Evolutionary conservation across 176 grass and related monocot genomes (phyloP).

Genomic region (Oryza longistaminata): DNA sequence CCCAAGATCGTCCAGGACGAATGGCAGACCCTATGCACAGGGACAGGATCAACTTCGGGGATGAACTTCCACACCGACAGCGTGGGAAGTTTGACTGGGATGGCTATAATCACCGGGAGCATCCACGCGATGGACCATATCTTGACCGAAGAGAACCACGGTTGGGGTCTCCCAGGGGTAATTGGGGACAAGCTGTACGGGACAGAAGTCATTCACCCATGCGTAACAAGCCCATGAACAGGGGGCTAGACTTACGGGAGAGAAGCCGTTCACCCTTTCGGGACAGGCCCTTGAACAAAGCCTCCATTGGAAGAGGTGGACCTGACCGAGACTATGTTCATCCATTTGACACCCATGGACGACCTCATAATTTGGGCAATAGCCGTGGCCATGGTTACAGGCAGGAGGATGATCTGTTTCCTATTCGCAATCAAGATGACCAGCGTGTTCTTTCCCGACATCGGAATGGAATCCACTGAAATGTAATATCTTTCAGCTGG

Average conservation of each 20-base stretch:
- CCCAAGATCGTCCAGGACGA: background rate
- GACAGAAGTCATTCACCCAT: background rate
- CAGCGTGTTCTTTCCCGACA: background rate
- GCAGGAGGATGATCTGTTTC: background rate
- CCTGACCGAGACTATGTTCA: background rate
- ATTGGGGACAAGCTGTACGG: background rate
- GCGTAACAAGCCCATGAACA: background rate
- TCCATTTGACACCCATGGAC: background rate
- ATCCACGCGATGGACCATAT: background rate
- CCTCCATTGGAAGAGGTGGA: background rate
- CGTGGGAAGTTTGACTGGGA: background rate
- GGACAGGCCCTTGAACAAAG: background rate
- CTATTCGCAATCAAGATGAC: background rate
- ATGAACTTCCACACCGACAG: background rate
- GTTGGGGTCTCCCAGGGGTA: background rate
- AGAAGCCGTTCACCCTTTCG: background rate
- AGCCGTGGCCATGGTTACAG: background rate
- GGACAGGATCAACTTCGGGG: background rate
- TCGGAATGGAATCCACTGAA: background rate
- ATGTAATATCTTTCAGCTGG: background rate
- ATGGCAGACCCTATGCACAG: background rate
- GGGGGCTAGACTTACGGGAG: background rate
- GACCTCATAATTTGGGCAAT: conserved; percentile 3
- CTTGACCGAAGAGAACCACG: background rate
- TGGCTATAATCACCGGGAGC: background rate